A percentile compares a stretch with the other conserved stretches of the same genome.
phyloP scores from a whole-genome alignment of 768 basidiomycete genomes.

The Russula brevipes region DNA sequence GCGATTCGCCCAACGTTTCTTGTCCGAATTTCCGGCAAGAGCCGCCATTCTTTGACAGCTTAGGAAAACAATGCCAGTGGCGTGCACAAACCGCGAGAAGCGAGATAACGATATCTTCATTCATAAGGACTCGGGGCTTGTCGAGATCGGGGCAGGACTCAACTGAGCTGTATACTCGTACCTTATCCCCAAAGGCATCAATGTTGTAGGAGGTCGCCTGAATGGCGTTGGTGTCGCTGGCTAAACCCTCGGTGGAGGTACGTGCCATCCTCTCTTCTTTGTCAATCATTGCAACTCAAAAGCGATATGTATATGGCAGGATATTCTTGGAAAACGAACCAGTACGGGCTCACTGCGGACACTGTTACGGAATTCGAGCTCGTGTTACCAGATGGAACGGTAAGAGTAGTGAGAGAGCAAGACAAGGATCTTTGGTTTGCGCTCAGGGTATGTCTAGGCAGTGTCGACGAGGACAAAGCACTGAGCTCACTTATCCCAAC shows the following conservation, averaged over 20 bases:
- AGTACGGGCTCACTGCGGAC: constrained; percentile 35
- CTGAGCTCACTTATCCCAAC: neutral
- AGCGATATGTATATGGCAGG: constrained; percentile 25
- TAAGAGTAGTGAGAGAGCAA: constrained; percentile 4
- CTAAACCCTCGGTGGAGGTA: constrained; percentile 28
- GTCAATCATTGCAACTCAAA: neutral
- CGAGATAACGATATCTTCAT: constrained; percentile 22
- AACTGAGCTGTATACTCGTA: constrained; percentile 29
- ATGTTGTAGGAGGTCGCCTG: constrained; percentile 27
- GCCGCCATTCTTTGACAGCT: constrained; percentile 29
- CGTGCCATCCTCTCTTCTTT: too few species aligned
- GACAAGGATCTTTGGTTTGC: constrained; percentile 21
- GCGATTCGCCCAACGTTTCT: too few species aligned
- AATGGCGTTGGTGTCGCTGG: constrained; percentile 28
- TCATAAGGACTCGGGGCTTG: constrained; percentile 11
- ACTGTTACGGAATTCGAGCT: constrained; percentile 31
- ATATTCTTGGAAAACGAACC: constrained; percentile 34
- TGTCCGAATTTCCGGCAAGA: constrained; percentile 24
- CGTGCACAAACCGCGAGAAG: too few species aligned
- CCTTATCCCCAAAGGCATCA: constrained; percentile 24
- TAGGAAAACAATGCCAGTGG: constrained; percentile 29
- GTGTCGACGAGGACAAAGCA: neutral
- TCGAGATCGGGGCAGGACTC: constrained; percentile 26
- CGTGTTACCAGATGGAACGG: constrained; percentile 31
- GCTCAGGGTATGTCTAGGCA: constrained; percentile 4